phyloP scores from a whole-genome alignment of 106 monocot species.

The Cymbidium sinense region DNA sequence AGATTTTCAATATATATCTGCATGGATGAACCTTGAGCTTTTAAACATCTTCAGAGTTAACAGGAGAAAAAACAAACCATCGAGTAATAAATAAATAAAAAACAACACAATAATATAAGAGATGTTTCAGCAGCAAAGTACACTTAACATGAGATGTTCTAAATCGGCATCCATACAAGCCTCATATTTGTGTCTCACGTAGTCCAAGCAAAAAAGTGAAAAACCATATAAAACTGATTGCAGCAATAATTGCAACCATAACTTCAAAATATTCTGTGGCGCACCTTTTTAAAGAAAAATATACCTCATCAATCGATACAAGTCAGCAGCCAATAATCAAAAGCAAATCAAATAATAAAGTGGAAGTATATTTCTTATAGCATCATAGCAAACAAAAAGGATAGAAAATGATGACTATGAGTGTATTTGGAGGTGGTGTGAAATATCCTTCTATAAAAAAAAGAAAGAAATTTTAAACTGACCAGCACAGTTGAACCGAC shows the following conservation, averaged over 20 bases:
- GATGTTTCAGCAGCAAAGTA: background rate
- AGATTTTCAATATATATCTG: constrained; percentile 71
- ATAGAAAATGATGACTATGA: too few relatives aligned
- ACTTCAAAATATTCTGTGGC: background rate
- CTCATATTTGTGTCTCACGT: background rate
- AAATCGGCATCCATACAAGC: background rate
- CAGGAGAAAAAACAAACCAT: background rate
- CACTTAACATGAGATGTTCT: background rate
- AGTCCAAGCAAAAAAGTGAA: background rate
- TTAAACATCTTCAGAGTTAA: background rate
- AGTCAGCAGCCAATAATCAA: background rate
- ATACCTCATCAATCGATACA: background rate
- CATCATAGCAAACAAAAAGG: too few relatives aligned
- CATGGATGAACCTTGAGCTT: constrained; percentile 4
- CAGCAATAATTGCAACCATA: background rate
- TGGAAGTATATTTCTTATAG: too few relatives aligned
- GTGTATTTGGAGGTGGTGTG: too few relatives aligned
- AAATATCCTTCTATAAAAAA: too few relatives aligned
- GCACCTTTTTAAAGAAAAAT: background rate
- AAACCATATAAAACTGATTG: background rate
- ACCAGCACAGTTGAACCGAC: too few relatives aligned
- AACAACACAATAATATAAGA: background rate
- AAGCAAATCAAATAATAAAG: too few relatives aligned
- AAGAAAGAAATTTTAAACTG: too few relatives aligned
- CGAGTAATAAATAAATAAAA: background rate